phyloP scores from a whole-genome alignment of 208 protist genomes.

The Trypanosoma boissoni region DNA sequence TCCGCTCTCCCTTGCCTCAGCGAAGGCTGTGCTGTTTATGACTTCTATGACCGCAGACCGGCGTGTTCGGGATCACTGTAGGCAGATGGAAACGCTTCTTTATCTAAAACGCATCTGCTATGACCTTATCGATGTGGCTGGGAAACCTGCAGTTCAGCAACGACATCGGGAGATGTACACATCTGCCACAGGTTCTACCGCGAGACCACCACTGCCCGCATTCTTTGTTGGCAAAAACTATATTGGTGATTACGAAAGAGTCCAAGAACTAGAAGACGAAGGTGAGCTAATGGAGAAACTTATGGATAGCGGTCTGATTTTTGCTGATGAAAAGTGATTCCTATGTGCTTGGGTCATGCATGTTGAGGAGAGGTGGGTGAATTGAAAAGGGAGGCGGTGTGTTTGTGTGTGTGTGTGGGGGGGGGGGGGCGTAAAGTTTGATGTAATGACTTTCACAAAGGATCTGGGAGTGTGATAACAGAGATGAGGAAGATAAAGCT shows the following conservation, averaged over 20 bases:
- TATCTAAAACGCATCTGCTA: slow-evolving; percentile 67
- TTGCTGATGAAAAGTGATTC: neutral
- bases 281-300: slow-evolving; percentile 48
- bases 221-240: slow-evolving; percentile 58
- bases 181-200: slow-evolving; percentile 24
- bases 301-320: neutral
- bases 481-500: too few relatives aligned
- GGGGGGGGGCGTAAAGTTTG: too few relatives aligned
- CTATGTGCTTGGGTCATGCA: neutral
- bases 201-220: slow-evolving; percentile 34
- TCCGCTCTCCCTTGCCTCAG: slow-evolving; percentile 10
- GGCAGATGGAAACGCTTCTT: slow-evolving; percentile 53
- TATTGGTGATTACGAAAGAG: slow-evolving; percentile 48
- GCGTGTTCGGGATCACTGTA: slow-evolving; percentile 45
- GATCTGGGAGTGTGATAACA: too few relatives aligned
- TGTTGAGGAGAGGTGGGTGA: neutral
- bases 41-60: slow-evolving; percentile 70
- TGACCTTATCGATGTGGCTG: slow-evolving; percentile 61
- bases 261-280: slow-evolving; percentile 76
- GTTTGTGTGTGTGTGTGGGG: too few relatives aligned
- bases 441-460: too few relatives aligned
- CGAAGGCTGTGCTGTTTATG: slow-evolving; percentile 49
- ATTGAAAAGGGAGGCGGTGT: neutral
- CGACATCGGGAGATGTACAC: slow-evolving; percentile 37
- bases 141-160: slow-evolving; percentile 51